A percentile compares a stretch with the other conserved stretches of the same genome.
phyloP scores from a whole-genome alignment of 2,329 filamentous ascomycete species.

The Diaporthe citrichinensis region DNA sequence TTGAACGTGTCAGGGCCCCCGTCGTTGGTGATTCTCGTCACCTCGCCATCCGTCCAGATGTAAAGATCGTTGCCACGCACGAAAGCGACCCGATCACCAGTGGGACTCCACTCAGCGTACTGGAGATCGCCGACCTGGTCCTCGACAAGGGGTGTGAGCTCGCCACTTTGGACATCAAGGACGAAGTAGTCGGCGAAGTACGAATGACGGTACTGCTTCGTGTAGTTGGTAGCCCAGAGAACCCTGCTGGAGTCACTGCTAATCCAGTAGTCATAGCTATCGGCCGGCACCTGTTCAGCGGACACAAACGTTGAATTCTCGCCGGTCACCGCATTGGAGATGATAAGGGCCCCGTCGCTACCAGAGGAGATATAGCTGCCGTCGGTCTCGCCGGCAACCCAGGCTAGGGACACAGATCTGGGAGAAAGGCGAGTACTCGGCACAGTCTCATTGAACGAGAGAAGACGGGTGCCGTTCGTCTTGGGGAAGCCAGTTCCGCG shows the following conservation, averaged over 20 bases:
- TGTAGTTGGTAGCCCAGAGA: constrained; percentile 75
- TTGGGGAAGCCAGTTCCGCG: constrained; percentile 12
- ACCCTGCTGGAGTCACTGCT: constrained; percentile 71
- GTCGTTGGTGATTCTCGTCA: constrained; percentile 70
- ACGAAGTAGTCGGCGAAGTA: constrained; percentile 78
- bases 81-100: constrained; percentile 73
- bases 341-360: neutral
- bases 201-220: constrained; percentile 77
- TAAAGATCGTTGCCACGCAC: constrained; percentile 77
- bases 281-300: constrained; percentile 68
- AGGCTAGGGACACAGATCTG: constrained; percentile 12
- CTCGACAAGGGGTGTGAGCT: constrained; percentile 67
- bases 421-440: constrained; percentile 2
- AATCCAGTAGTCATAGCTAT: constrained; percentile 72
- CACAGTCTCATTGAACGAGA: constrained; percentile 25
- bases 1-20: constrained; percentile 75
- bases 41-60: constrained; percentile 67
- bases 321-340: constrained; percentile 58
- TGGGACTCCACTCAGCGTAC: constrained; percentile 73
- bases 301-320: constrained; percentile 70
- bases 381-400: constrained; percentile 11
- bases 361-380: constrained; percentile 17
- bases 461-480: constrained; percentile 26
- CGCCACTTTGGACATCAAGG: constrained; percentile 71
- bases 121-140: constrained; percentile 76